Conservation (phyloP, 2,329 filamentous ascomycete species). For the Magnaporthales sp. region DNA sequence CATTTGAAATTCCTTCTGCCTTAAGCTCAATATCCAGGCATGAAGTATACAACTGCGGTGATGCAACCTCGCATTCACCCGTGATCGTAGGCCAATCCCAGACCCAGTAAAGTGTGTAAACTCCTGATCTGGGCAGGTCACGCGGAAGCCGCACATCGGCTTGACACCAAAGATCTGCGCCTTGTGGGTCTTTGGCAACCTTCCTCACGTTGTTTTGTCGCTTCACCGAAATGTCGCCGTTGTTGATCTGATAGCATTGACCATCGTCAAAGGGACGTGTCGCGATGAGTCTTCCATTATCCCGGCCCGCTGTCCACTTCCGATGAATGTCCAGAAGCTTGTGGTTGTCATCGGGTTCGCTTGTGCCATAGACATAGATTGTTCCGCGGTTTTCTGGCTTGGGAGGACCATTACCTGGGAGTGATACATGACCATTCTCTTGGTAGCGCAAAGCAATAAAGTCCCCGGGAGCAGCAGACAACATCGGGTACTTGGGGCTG, state of each 20-base stretch:
- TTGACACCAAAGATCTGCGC: slow-evolving; percentile 66
- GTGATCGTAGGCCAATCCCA: slow-evolving; percentile 79
- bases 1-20: no score
- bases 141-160: slow-evolving; percentile 66
- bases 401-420: slow-evolving; percentile 26
- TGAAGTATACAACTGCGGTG: no score
- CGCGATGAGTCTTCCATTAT: slow-evolving; percentile 65
- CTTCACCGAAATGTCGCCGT: no score
- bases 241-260: slow-evolving; percentile 45
- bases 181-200: no score
- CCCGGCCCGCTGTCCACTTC: slow-evolving; percentile 78
- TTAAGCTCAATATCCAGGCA: no score
- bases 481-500: slow-evolving; percentile 50
- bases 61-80: no score
- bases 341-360: slow-evolving; percentile 30
- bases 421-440: slow-evolving; percentile 70
- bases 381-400: slow-evolving; percentile 61
- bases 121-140: slow-evolving; percentile 34
- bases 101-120: slow-evolving; percentile 76
- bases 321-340: slow-evolving; percentile 58
- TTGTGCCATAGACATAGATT: slow-evolving; percentile 66
- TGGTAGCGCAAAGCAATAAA: slow-evolving; percentile 58
- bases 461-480: slow-evolving; percentile 53
- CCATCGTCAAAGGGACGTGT: slow-evolving; percentile 82
- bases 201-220: no score